Evolutionary conservation across 148 eudicot species (phyloP).

Genomic region (Rhododendron henanense): DNA sequence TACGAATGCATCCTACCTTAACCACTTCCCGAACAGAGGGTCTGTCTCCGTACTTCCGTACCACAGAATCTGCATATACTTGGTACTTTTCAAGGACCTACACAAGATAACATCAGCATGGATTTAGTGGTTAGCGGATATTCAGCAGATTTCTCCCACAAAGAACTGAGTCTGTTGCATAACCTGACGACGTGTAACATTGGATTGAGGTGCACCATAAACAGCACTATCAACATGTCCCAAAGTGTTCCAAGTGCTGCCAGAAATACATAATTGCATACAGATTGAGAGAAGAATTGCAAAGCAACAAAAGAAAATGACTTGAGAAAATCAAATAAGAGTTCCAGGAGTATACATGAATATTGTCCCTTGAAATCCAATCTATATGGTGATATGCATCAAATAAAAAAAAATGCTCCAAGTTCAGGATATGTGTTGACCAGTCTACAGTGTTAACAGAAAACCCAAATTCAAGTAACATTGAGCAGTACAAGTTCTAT

Average conservation of each 20-base stretch:
- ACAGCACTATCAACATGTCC: constrained; percentile 68
- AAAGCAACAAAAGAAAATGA: background rate
- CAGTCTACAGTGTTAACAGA: background rate
- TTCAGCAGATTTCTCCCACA: background rate
- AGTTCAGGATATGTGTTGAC: background rate
- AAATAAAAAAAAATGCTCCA: background rate
- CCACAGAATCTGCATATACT: constrained; percentile 73
- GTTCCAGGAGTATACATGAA: background rate
- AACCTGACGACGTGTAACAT: constrained; percentile 84
- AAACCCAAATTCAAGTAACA: background rate
- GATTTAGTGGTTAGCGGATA: background rate
- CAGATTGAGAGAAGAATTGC: constrained; percentile 4
- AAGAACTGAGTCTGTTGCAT: background rate
- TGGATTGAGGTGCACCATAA: constrained; percentile 70
- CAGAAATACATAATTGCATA: constrained; percentile 14
- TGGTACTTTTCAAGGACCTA: constrained; percentile 85
- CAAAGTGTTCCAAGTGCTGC: constrained; percentile 80
- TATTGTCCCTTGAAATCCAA: background rate
- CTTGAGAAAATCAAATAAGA: background rate
- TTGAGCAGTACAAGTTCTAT: background rate
- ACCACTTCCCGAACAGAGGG: constrained; percentile 77
- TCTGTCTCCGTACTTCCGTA: constrained; percentile 62
- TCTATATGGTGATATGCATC: background rate
- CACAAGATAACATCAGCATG: background rate
- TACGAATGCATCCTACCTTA: constrained; percentile 41